phyloP scores from a whole-genome alignment of 2,329 filamentous ascomycete genomes.

The Claviceps lovelessii region DNA sequence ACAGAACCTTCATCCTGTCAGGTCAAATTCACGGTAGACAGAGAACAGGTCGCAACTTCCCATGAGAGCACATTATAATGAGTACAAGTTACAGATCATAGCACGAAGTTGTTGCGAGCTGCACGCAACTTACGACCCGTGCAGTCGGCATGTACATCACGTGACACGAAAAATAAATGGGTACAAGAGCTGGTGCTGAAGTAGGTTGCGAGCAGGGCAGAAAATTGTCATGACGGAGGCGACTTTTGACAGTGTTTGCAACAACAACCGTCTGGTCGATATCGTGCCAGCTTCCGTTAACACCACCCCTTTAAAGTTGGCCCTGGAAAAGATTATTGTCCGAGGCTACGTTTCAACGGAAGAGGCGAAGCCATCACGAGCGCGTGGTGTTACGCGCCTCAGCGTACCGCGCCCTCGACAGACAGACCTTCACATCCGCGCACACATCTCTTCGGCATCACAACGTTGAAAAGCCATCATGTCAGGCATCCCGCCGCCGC shows the following conservation, averaged over 20 bases:
- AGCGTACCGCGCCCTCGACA: conserved; percentile 19
- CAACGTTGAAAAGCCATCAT: conserved; percentile 24
- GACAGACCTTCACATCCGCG: conserved; percentile 13
- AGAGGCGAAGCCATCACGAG: conserved; percentile 10
- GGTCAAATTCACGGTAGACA: too few species aligned
- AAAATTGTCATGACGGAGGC: conserved; percentile 23
- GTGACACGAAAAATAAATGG: conserved; percentile 1
- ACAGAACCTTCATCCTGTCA: too few species aligned
- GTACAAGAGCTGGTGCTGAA: conserved; percentile 6
- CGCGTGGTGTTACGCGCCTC: conserved; percentile 22
- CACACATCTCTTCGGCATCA: conserved; percentile 9
- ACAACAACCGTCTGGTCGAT: conserved; percentile 15
- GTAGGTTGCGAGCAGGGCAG: conserved; percentile 11
- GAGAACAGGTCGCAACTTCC: too few species aligned
- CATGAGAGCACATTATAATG: too few species aligned
- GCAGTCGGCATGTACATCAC: not conserved
- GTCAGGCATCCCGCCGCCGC: conserved; percentile 41
- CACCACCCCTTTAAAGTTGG: conserved; percentile 9
- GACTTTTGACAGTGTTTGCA: conserved; percentile 9
- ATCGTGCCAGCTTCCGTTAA: conserved; percentile 15
- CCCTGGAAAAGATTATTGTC: not conserved
- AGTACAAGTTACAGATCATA: not conserved
- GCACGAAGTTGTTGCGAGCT: not conserved
- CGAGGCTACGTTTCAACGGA: not conserved
- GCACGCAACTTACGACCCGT: not conserved